phyloP scores from a whole-genome alignment of 306 rosid genomes.

The Bauhinia variegata region DNA sequence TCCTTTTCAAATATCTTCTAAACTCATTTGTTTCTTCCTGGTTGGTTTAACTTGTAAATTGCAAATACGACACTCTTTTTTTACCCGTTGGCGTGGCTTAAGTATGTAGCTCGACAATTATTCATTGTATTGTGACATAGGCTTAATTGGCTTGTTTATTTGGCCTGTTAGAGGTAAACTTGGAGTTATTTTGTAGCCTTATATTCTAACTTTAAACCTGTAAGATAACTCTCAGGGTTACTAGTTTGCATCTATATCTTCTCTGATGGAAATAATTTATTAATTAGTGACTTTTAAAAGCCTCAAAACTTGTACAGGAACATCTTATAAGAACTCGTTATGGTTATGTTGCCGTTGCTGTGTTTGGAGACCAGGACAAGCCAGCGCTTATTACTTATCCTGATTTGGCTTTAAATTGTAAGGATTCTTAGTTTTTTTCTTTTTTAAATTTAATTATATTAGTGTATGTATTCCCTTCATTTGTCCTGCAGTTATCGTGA shows the following conservation, averaged over 20 bases:
- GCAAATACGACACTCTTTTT: background rate
- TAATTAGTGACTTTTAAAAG: background rate
- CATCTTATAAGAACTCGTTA: slow-evolving; percentile 66
- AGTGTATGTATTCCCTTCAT: too few relatives aligned
- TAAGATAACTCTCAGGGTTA: background rate
- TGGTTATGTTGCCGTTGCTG: slow-evolving; percentile 77
- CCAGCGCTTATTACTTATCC: slow-evolving; percentile 96
- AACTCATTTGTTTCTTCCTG: background rate
- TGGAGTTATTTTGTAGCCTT: background rate
- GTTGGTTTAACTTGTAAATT: background rate
- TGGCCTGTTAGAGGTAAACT: background rate
- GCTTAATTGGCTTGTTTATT: too few relatives aligned
- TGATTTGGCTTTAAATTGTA: slow-evolving; percentile 90
- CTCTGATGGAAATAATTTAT: background rate
- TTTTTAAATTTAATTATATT: background rate
- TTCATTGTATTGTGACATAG: slow-evolving; percentile 14
- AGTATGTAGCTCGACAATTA: slow-evolving; percentile 8
- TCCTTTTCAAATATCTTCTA: background rate
- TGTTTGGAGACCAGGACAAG: slow-evolving; percentile 91
- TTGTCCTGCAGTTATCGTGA: too few relatives aligned
- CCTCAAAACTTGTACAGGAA: slow-evolving; percentile 61
- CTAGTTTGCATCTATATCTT: background rate
- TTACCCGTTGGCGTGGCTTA: background rate
- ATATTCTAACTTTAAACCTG: background rate
- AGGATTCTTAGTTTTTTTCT: slow-evolving; percentile 22